Percentiles rank a stretch among this genome's conserved stretches.
phyloP scores from a whole-genome alignment of 495 filamentous ascomycete species.

The Podospora australis region DNA sequence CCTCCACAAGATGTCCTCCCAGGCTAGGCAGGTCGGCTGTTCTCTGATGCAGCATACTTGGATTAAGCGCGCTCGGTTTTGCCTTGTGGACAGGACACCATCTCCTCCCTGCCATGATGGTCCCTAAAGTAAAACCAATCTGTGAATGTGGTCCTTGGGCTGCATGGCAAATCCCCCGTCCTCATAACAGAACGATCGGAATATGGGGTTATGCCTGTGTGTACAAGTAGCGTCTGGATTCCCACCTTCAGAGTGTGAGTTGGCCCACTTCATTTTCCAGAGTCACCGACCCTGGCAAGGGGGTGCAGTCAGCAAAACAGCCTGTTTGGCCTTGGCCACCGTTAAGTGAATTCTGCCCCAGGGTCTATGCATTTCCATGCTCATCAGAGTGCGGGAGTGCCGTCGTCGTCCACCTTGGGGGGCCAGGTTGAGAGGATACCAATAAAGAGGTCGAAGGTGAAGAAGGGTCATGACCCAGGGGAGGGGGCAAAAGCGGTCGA shows the following conservation, averaged over 20 bases:
- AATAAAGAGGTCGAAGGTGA: background rate
- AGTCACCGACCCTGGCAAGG: conserved; percentile 15
- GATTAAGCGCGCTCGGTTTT: too few relatives aligned
- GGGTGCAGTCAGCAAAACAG: conserved; percentile 17
- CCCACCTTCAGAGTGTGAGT: conserved; percentile 8
- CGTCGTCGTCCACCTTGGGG: background rate
- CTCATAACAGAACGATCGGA: too few relatives aligned
- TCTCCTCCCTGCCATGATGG: too few relatives aligned
- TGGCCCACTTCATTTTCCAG: conserved; percentile 24
- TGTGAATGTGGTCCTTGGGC: too few relatives aligned
- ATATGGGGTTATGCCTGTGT: too few relatives aligned
- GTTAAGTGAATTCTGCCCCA: conserved; percentile 9
- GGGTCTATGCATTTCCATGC: background rate
- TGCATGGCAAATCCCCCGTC: too few relatives aligned
- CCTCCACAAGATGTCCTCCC: background rate
- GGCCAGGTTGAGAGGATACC: background rate
- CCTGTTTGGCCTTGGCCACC: conserved; percentile 18
- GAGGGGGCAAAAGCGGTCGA: conserved; percentile 3
- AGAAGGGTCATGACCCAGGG: too few relatives aligned
- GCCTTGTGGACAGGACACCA: too few relatives aligned
- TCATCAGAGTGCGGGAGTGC: background rate
- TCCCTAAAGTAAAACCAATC: too few relatives aligned
- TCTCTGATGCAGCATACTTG: too few relatives aligned
- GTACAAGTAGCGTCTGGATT: too few relatives aligned
- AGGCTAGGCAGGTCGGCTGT: background rate